These are phyloP conservation scores for Tripidium arundinaceum DNA, from an alignment of 202 grass and related monocot genomes.

Conservation along the genomic window DNA sequence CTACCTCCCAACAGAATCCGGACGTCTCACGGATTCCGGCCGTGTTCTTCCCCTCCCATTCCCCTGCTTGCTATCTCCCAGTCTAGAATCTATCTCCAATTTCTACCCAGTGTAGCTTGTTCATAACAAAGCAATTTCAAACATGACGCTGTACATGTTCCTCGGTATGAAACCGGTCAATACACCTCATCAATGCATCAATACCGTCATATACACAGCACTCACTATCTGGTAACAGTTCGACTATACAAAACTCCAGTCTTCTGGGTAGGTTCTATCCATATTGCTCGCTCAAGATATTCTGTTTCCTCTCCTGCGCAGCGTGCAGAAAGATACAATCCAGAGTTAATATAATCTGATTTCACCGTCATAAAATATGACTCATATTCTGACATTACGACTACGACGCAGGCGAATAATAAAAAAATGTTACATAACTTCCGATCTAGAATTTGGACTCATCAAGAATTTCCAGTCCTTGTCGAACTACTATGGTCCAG, in stretches of 20 bases:
- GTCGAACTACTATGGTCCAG: not conserved
- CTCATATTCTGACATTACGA: not conserved
- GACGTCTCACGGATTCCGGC: no score
- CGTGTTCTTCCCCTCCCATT: no score
- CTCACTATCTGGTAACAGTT: not conserved
- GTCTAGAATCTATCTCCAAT: no score
- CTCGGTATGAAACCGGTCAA: not conserved
- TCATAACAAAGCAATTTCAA: conserved; percentile 1
- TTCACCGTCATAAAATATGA: not conserved
- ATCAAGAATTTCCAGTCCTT: not conserved
- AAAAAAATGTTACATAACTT: not conserved
- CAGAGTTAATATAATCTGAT: not conserved
- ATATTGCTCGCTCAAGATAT: conserved; percentile 12
- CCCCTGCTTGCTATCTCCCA: conserved; percentile 80
- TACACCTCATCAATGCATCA: not conserved
- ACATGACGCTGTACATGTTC: conserved; percentile 2
- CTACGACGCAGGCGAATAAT: not conserved
- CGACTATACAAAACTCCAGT: not conserved
- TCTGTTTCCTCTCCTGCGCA: conserved; percentile 22
- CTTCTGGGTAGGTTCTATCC: not conserved
- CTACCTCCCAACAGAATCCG: no score
- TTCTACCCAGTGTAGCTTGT: no score
- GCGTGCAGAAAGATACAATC: not conserved
- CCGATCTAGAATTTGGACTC: not conserved
- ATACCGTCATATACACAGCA: not conserved